Evolutionary conservation across 495 filamentous ascomycete genomes (phyloP), one percentile per base, ranked within the genome.

Genomic region (Hyaloscypha hepaticicola): DNA sequence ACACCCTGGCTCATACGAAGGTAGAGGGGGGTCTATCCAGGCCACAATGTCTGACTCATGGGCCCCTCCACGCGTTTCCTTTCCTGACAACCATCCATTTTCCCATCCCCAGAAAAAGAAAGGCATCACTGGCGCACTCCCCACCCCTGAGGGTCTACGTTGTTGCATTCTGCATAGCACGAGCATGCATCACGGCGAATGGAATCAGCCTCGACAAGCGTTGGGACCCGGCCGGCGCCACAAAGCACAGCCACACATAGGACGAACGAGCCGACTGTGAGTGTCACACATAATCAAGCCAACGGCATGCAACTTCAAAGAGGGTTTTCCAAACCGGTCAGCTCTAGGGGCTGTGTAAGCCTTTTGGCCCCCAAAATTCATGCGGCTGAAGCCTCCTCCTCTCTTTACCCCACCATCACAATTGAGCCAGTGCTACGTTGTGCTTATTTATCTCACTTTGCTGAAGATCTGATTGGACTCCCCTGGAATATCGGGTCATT

Each of bases 341-440:
- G 57, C 57, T 41, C 48, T 45, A 25, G 5, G 16, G 59, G 59
- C 59, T 61, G 59, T 61, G 59, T 48, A 51, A 28, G 28, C 19
- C 58, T 26, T n/a, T n/a, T 45, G 7, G 0, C 9, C 9, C 6
- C 16, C 38, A 9, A 45, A 45, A 5, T 16, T 29, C 48, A 26
- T 21, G 38, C 52, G 25, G 59, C 26, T 33, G 27, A 28, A 50
- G 31, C n/a, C 25, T 24, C 24, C 1, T 26, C 12, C 19, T 12
- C 48, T 25, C 48, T 31, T 12, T 48, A 61, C 59, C 59, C 59
- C 59, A 51, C 45, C 59, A 61, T 53, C 27, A 29, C 45, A 61
- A 31, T 51, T 24, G 26, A 51, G 21, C 59, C 59, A 60, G 5
- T 38, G 38, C 22, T 50, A 61, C 59, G 28, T 33, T 29, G 16